These are phyloP conservation scores for Pterulicium gracile DNA, from an alignment of 1,284 basidiomycete species.

Conservation along the genomic window DNA sequence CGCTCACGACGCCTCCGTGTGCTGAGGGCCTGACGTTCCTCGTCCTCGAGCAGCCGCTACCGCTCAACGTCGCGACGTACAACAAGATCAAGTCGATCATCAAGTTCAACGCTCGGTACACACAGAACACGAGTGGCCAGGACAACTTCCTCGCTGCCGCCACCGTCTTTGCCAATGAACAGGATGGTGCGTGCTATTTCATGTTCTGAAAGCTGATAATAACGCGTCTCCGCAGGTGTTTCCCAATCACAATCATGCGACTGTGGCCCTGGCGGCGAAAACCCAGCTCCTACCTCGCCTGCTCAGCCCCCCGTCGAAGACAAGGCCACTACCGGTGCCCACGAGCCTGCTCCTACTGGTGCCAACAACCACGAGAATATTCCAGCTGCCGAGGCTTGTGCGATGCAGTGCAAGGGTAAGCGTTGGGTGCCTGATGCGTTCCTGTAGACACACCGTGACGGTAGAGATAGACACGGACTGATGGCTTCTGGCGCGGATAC, in stretches of 20 bases:
- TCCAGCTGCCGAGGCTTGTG: not conserved
- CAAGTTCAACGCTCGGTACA: slow-evolving; percentile 4
- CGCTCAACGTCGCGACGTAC: slow-evolving; percentile 9
- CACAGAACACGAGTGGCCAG: slow-evolving; percentile 1
- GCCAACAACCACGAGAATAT: not conserved
- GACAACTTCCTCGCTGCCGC: not conserved
- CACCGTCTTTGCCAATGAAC: not conserved
- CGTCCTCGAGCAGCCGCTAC: slow-evolving; percentile 12
- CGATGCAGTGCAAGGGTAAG: slow-evolving; percentile 1
- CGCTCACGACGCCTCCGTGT: slow-evolving; percentile 14
- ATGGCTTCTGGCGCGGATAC: no score
- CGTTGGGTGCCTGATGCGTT: not conserved
- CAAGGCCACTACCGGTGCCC: not conserved
- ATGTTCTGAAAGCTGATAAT: not conserved
- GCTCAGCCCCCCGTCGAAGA: not conserved
- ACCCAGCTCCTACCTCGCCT: not conserved
- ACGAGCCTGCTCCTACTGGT: not conserved
- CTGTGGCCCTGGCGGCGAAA: not conserved
- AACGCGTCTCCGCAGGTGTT: not conserved
- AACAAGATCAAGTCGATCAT: slow-evolving; percentile 7
- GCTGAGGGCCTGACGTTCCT: slow-evolving; percentile 14
- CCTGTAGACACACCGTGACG: no score
- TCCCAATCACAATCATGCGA: not conserved
- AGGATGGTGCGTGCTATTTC: not conserved
- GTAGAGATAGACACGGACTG: no score